A percentile compares a stretch with the other conserved stretches of the same genome.
phyloP scores from a whole-genome alignment of 495 filamentous ascomycete species.

The Penicillium fimorum region DNA sequence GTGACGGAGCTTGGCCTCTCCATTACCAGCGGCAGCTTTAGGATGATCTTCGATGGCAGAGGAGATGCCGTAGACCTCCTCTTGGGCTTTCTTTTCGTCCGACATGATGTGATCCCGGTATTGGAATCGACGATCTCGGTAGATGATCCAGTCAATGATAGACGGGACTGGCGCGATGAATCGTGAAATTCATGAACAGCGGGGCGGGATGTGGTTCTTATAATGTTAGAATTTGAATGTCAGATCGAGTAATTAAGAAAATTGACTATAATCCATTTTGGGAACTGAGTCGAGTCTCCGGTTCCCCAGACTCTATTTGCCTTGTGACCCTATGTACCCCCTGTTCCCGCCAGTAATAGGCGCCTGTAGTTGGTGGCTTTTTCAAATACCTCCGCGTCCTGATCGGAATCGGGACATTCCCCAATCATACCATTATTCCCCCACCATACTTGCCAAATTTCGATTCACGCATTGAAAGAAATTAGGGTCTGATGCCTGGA shows the following conservation, averaged over 20 bases:
- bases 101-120: conserved; percentile 21
- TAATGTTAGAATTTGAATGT: conserved; percentile 9
- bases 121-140: background rate
- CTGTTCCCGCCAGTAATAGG: conserved; percentile 12
- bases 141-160: conserved; percentile 5
- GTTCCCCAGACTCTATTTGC: conserved; percentile 19
- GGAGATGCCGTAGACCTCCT: conserved; percentile 29
- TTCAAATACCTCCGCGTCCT: conserved; percentile 26
- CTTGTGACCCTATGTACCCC: conserved; percentile 21
- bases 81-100: conserved; percentile 17
- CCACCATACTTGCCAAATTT: background rate
- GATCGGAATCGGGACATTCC: conserved; percentile 23
- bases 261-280: conserved; percentile 5
- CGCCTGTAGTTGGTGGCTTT: conserved; percentile 21
- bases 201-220: conserved; percentile 25
- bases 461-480: conserved; percentile 9
- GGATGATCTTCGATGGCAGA: conserved; percentile 16
- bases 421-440: conserved; percentile 19
- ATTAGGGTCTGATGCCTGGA: conserved; percentile 20
- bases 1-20: conserved; percentile 33
- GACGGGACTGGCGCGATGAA: conserved; percentile 3
- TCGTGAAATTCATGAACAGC: background rate
- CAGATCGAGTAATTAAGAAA: conserved; percentile 7
- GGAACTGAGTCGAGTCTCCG: conserved; percentile 13
- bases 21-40: conserved; percentile 32